Evolutionary conservation across 345 rosid genomes (phyloP).

Genomic region (Syzygium oleosum): DNA sequence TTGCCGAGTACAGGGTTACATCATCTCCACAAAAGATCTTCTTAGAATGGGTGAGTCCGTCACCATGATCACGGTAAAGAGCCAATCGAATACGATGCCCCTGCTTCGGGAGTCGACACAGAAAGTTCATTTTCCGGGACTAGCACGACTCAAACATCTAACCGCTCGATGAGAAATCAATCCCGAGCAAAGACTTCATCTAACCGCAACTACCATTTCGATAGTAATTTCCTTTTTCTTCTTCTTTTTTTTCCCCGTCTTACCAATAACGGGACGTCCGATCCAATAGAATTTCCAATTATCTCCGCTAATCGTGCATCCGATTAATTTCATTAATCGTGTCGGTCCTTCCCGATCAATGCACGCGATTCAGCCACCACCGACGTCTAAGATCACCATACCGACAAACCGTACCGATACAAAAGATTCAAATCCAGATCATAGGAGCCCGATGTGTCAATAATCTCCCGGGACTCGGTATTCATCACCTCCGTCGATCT

Average conservation of each 20-base stretch:
- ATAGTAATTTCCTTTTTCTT: not conserved
- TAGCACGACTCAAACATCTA: not conserved
- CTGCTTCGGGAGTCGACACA: not conserved
- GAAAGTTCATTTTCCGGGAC: not conserved
- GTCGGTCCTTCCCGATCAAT: not conserved
- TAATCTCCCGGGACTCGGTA: accelerated
- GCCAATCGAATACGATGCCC: not conserved
- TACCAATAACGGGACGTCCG: accelerated
- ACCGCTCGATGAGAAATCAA: not conserved
- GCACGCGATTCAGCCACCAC: accelerated
- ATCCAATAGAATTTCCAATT: not conserved
- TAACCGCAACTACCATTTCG: not conserved
- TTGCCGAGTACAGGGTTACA: too few relatives aligned
- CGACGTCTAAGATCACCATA: accelerated
- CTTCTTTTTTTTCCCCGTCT: not conserved
- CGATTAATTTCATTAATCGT: not conserved
- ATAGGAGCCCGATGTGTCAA: accelerated
- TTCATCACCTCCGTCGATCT: not conserved
- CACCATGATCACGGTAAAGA: not conserved
- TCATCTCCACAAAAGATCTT: not conserved
- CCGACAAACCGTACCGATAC: accelerated
- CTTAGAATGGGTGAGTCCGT: not conserved
- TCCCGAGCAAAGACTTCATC: not conserved
- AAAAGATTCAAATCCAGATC: not conserved
- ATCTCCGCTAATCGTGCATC: accelerated